phyloP scores from a whole-genome alignment of 495 filamentous ascomycete genomes.

The Margaritispora aquatica region DNA sequence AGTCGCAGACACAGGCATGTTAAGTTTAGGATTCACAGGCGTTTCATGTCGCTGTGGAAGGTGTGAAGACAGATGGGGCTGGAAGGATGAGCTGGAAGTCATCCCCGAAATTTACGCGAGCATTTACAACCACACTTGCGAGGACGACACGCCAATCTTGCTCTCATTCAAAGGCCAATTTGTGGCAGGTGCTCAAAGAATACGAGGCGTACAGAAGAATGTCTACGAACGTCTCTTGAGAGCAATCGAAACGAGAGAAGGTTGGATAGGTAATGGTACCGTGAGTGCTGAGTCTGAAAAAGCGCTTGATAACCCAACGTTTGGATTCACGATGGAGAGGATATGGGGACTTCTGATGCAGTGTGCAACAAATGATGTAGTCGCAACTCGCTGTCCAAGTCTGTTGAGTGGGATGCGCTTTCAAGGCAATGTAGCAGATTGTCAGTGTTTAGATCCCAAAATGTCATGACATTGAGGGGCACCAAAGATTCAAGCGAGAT shows the following conservation, averaged over 20 bases:
- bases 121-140: constrained; percentile 21
- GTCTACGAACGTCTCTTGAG: constrained; percentile 29
- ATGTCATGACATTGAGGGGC: not conserved
- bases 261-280: not conserved
- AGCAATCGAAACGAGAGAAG: constrained; percentile 4
- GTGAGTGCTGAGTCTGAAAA: constrained; percentile 24
- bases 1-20: constrained; percentile 31
- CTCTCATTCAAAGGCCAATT: constrained; percentile 40
- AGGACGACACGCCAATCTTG: constrained; percentile 17
- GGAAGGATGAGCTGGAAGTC: constrained; percentile 25
- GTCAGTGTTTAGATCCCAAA: constrained; percentile 36
- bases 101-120: constrained; percentile 26
- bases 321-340: constrained; percentile 39
- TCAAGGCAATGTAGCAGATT: constrained; percentile 28
- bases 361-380: constrained; percentile 27
- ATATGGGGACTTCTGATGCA: constrained; percentile 36
- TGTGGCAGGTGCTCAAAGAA: constrained; percentile 33
- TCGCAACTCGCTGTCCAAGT: constrained; percentile 31
- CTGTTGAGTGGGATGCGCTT: constrained; percentile 28
- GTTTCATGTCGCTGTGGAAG: constrained; percentile 27
- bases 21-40: constrained; percentile 32
- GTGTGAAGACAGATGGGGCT: constrained; percentile 33
- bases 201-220: constrained; percentile 27
- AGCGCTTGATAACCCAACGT: constrained; percentile 27
- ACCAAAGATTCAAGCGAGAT: too few relatives aligned